Conservation (phyloP, 2,329 filamentous ascomycete genomes). For the Alternaria brassicae region DNA sequence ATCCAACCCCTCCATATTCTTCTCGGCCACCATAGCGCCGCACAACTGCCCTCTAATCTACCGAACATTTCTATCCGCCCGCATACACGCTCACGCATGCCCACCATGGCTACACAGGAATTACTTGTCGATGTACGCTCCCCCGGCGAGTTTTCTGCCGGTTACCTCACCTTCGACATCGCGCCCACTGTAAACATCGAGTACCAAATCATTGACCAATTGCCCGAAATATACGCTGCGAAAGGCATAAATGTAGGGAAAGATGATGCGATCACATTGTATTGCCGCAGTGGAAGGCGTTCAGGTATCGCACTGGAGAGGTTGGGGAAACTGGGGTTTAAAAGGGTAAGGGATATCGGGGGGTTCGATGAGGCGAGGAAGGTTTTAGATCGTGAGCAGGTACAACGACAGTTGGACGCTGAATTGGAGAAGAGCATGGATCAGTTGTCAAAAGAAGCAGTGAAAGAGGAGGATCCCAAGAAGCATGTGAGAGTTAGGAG, state of each 20-base stretch:
- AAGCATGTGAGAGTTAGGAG: slow-evolving; percentile 29
- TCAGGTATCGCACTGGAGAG: slow-evolving; percentile 43
- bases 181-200: slow-evolving; percentile 47
- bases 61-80: not conserved
- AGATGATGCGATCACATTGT: slow-evolving; percentile 45
- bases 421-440: slow-evolving; percentile 8
- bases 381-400: slow-evolving; percentile 39
- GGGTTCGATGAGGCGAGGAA: slow-evolving; percentile 44
- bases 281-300: slow-evolving; percentile 47
- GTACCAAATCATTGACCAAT: slow-evolving; percentile 44
- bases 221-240: slow-evolving; percentile 30
- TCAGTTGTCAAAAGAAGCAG: not conserved
- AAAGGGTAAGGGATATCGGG: slow-evolving; percentile 45
- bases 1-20: not conserved
- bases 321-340: slow-evolving; percentile 40
- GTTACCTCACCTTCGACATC: slow-evolving; percentile 35
- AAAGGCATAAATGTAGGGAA: slow-evolving; percentile 30
- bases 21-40: not conserved
- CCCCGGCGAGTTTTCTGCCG: slow-evolving; percentile 46
- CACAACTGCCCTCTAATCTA: not conserved
- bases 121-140: slow-evolving; percentile 49
- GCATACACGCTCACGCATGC: not conserved
- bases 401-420: slow-evolving; percentile 23
- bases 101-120: slow-evolving; percentile 15
- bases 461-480: slow-evolving; percentile 12